phyloP scores from a whole-genome alignment of 306 rosid genomes.

The Dalbergia oliveri region DNA sequence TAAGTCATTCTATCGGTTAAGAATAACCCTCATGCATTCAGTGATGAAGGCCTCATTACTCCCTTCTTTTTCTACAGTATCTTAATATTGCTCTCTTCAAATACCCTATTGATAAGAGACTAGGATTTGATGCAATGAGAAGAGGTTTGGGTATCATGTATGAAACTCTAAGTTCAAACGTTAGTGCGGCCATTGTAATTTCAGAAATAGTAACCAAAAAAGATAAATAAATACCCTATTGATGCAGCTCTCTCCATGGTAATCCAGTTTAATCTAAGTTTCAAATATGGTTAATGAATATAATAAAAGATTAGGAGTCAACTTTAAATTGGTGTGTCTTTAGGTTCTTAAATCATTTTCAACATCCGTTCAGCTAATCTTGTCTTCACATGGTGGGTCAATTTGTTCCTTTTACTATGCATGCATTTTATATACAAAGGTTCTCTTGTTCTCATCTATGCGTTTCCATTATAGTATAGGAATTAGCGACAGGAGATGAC shows the following conservation, averaged over 20 bases:
- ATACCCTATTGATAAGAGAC: too few relatives aligned
- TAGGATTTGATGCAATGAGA: too few relatives aligned
- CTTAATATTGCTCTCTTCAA: too few relatives aligned
- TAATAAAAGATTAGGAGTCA: not conserved
- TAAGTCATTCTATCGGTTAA: not conserved
- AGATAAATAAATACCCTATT: not conserved
- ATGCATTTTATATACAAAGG: not conserved
- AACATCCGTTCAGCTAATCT: slow-evolving; percentile 11
- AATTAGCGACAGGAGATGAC: slow-evolving; percentile 12
- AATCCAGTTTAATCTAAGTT: not conserved
- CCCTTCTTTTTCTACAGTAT: not conserved
- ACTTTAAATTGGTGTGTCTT: not conserved
- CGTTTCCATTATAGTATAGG: not conserved
- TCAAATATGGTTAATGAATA: not conserved
- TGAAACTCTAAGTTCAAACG: too few relatives aligned
- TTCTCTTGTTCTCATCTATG: slow-evolving; percentile 5
- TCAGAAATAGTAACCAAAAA: too few relatives aligned
- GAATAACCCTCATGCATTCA: slow-evolving; percentile 8
- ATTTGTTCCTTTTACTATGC: not conserved
- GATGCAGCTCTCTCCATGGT: not conserved
- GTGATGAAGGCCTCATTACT: not conserved
- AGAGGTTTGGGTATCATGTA: too few relatives aligned
- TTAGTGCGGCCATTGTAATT: too few relatives aligned
- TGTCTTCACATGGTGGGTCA: slow-evolving; percentile 29
- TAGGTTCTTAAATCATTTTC: slow-evolving; percentile 7